Percentiles rank a stretch among this genome's conserved stretches.
phyloP scores from a whole-genome alignment of 2,329 filamentous ascomycete species.

The Colletotrichum truncatum region DNA sequence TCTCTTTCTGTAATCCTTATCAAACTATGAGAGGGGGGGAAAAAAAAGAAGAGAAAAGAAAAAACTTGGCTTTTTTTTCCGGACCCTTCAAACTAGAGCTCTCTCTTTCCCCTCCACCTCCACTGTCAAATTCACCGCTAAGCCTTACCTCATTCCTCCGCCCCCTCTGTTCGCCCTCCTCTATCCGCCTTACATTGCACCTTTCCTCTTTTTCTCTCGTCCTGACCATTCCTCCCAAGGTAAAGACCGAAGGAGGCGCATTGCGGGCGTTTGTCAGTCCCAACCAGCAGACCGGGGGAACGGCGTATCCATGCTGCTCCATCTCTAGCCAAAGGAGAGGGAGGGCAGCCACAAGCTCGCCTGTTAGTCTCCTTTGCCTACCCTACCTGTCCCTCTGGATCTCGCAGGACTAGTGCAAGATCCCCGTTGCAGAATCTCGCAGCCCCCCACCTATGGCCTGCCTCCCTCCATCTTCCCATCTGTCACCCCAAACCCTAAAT shows the following conservation, averaged over 20 bases:
- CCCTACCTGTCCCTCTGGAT: background rate
- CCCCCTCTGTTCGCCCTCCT: background rate
- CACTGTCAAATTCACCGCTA: conserved; percentile 12
- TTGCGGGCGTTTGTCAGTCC: too few species aligned
- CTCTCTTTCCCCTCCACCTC: background rate
- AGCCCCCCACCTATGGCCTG: conserved; percentile 7
- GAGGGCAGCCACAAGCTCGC: conserved; percentile 10
- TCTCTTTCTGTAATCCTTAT: background rate
- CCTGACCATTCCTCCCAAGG: too few species aligned
- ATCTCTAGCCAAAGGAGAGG: background rate
- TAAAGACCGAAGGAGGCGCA: too few species aligned
- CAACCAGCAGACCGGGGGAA: background rate
- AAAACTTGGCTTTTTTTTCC: background rate
- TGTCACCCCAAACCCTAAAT: background rate
- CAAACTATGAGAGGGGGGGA: too few species aligned
- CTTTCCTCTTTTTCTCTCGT: background rate
- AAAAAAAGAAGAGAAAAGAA: too few species aligned
- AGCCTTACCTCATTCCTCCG: conserved; percentile 19
- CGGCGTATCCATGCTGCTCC: conserved; percentile 2
- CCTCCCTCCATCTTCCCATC: background rate
- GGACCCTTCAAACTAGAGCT: background rate
- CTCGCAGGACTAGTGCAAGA: conserved; percentile 17
- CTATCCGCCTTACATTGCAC: background rate
- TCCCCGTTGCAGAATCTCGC: conserved; percentile 27
- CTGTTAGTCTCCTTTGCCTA: background rate